Base-by-base conservation (phyloP, 2,329 filamentous ascomycete genomes). In the Atkinsonella texensis region DNA sequence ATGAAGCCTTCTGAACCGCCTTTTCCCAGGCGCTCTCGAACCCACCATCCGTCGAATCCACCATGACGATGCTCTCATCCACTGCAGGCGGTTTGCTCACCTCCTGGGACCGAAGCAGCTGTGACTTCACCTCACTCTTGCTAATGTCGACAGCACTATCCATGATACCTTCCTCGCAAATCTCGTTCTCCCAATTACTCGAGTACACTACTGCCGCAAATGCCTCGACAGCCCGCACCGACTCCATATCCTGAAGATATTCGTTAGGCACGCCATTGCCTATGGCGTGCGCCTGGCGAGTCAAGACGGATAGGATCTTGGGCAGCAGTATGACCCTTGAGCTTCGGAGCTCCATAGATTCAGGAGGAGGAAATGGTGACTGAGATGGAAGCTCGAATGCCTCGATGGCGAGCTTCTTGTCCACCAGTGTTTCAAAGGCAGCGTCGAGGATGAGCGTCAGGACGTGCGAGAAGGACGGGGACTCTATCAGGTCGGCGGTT, bases 401-500 rank as follows among this genome's bases (percentile, higher is more conserved):
- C 56, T 87, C 83, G 3, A 79, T 75, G 5, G 87, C 83, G 50
- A 96, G 79, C 67, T 93, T 93, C 60, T 80, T 77, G 62, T 96
- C 87, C 28, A 95, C 78, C 15, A 98, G 77, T 23, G 85, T 80
- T 2, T 86, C 86, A 70, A 96, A 98, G 51, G 84, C 86, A 45
- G 89, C 79, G 65, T 97, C 90, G 54, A 97, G 85, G 52, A 96
- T 78, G 53, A 87, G 81, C 2, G 85, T 88, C 44, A 96, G 77
- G 38, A 98, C 89, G 61, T 89, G 85, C 0, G 84, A 80, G 68
- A 97, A 97, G 38, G 87, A 80, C 0, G 93, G 93, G 1, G 93
- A 96, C 63, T 98, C 93, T 63, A 97, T 84, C 23, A 98, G 79
- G 65, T 98, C 93, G 40, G 91, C 87, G 2, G 93, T 97, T 72